Conservation (phyloP, 2,329 filamentous ascomycete genomes). For the Penicillium sp. region DNA sequence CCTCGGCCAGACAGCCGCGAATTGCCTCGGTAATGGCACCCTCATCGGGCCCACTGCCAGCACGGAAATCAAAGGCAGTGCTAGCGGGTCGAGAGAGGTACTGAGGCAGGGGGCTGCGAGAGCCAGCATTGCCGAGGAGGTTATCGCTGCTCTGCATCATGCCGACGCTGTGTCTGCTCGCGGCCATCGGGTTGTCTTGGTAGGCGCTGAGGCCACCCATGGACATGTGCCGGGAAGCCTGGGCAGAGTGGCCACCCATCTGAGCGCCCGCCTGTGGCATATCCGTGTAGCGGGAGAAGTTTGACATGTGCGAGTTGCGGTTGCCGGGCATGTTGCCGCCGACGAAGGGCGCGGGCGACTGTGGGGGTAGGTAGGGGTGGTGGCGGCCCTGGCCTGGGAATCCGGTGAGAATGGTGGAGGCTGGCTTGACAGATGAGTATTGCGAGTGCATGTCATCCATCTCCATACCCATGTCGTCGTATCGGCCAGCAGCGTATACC, state of each 20-base stretch:
- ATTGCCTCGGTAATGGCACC: slow-evolving; percentile 79
- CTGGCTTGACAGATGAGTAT: slow-evolving; percentile 85
- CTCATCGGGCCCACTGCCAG: slow-evolving; percentile 67
- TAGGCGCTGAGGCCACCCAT: slow-evolving; percentile 55
- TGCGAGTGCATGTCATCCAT: slow-evolving; percentile 98
- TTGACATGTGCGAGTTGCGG: slow-evolving; percentile 70
- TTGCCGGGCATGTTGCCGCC: slow-evolving; percentile 52
- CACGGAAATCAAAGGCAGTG: slow-evolving; percentile 58
- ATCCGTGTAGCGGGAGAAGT: slow-evolving; percentile 62
- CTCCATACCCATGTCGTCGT: slow-evolving; percentile 75
- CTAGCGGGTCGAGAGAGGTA: slow-evolving; percentile 52
- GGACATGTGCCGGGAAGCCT: slow-evolving; percentile 55
- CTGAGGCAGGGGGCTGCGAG: slow-evolving; percentile 51
- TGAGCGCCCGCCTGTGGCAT: slow-evolving; percentile 45
- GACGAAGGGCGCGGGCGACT: slow-evolving; percentile 69
- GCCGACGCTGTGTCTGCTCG: slow-evolving; percentile 44
- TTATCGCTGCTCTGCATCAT: slow-evolving; percentile 48
- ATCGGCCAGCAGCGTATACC: slow-evolving; percentile 53
- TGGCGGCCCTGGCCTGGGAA: slow-evolving; percentile 65
- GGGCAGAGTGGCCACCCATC: slow-evolving; percentile 25
- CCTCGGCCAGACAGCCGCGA: slow-evolving; percentile 75
- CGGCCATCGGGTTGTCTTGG: slow-evolving; percentile 35
- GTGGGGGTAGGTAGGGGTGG: slow-evolving; percentile 73
- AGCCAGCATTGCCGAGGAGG: slow-evolving; percentile 38
- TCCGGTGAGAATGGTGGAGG: slow-evolving; percentile 81